phyloP scores from a whole-genome alignment of 176 grass and related monocot genomes.

The Raddia guianensis region DNA sequence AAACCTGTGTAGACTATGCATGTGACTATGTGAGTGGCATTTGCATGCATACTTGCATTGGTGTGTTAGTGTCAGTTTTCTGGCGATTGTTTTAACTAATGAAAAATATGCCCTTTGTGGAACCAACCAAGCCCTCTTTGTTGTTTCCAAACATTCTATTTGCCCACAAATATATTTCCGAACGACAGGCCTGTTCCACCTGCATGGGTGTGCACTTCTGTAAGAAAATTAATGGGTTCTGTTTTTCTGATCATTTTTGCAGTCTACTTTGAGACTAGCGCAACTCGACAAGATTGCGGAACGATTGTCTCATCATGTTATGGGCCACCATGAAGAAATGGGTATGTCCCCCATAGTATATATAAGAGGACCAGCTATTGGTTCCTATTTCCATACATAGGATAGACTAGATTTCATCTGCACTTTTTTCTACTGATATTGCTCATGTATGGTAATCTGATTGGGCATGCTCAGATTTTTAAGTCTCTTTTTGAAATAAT shows the following conservation, averaged over 20 bases:
- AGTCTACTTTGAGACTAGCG: slow-evolving; percentile 90
- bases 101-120: background rate
- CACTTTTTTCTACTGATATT: background rate
- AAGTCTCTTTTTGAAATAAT: slow-evolving; percentile 30
- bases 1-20: background rate
- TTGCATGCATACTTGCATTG: background rate
- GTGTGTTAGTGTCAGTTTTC: slow-evolving; percentile 31
- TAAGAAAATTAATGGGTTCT: slow-evolving; percentile 6
- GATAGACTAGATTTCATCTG: slow-evolving; percentile 19
- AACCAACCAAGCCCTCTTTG: background rate
- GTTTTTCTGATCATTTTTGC: slow-evolving; percentile 31
- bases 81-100: background rate
- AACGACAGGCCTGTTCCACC: background rate
- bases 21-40: slow-evolving; percentile 14
- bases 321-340: slow-evolving; percentile 98
- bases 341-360: slow-evolving; percentile 60
- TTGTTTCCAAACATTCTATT: slow-evolving; percentile 33
- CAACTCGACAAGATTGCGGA: slow-evolving; percentile 97
- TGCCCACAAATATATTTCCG: slow-evolving; percentile 12
- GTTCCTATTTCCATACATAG: background rate
- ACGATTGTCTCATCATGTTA: slow-evolving; percentile 86
- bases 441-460: slow-evolving; percentile 11
- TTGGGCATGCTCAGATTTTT: slow-evolving; percentile 25
- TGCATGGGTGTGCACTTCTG: slow-evolving; percentile 21
- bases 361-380: slow-evolving; percentile 25